phyloP scores from a whole-genome alignment of 2,329 filamentous ascomycete species.

The Myriosclerotinia duriaeana region DNA sequence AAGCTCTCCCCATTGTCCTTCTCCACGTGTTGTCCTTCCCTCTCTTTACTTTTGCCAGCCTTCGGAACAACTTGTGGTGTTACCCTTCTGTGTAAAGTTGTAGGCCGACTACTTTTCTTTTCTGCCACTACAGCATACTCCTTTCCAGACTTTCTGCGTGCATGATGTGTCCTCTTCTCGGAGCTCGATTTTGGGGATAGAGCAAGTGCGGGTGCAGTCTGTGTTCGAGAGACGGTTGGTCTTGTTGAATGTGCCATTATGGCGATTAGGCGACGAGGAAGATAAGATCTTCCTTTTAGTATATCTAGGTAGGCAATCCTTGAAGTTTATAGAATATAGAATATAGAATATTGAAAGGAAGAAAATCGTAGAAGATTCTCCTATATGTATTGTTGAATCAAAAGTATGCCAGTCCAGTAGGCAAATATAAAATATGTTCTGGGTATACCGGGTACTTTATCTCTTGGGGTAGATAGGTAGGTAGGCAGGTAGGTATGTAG shows the following conservation, averaged over 20 bases:
- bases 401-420: not conserved
- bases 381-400: not conserved
- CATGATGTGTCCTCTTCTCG: slow-evolving; percentile 28
- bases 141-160: slow-evolving; percentile 35
- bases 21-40: slow-evolving; percentile 30
- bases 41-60: slow-evolving; percentile 24
- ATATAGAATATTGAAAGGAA: not conserved
- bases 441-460: not conserved
- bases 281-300: slow-evolving; percentile 6
- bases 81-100: slow-evolving; percentile 28
- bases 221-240: slow-evolving; percentile 33
- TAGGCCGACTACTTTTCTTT: slow-evolving; percentile 32
- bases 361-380: not conserved
- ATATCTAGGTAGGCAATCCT: not conserved
- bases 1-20: slow-evolving; percentile 60
- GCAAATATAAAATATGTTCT: not conserved
- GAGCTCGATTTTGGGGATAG: slow-evolving; percentile 31
- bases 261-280: slow-evolving; percentile 12
- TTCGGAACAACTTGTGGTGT: slow-evolving; percentile 33
- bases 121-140: slow-evolving; percentile 30
- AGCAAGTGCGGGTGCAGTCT: slow-evolving; percentile 27
- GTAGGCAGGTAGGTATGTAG: not conserved
- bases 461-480: not conserved
- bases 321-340: not conserved
- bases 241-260: slow-evolving; percentile 37